Conservation (phyloP, 148 eudicot species). For the Agrostemma githago region DNA sequence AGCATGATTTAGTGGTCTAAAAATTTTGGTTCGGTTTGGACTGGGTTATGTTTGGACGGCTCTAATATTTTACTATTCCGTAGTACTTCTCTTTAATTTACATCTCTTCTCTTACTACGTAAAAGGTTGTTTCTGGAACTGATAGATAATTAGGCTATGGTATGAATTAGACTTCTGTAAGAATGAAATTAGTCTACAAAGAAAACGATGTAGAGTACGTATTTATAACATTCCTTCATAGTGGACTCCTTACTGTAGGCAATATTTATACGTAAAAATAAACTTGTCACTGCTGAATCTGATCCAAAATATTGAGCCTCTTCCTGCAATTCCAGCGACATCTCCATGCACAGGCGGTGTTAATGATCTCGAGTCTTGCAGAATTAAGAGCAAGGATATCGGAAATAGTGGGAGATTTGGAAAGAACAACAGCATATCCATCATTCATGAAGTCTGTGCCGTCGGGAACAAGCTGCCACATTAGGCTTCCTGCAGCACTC, state of each 20-base stretch:
- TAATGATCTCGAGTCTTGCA: slow-evolving; percentile 43
- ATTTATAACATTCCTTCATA: background rate
- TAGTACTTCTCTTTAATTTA: background rate
- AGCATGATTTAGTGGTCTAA: background rate
- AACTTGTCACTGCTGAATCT: background rate
- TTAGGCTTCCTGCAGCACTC: slow-evolving; percentile 63
- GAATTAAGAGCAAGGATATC: slow-evolving; percentile 57
- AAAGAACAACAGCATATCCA: slow-evolving; percentile 66
- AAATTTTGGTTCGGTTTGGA: background rate
- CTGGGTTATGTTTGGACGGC: background rate
- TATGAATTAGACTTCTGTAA: background rate
- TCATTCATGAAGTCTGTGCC: slow-evolving; percentile 74
- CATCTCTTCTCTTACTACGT: background rate
- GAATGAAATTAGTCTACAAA: background rate
- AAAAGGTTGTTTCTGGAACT: background rate
- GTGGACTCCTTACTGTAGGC: background rate
- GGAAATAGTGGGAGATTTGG: slow-evolving; percentile 47
- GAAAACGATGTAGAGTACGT: background rate
- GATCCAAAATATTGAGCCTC: slow-evolving; percentile 23
- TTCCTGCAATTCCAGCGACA: slow-evolving; percentile 76
- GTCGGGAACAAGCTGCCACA: slow-evolving; percentile 84
- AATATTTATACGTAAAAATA: background rate
- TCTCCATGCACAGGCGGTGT: slow-evolving; percentile 47
- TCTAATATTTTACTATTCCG: background rate
- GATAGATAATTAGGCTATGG: background rate